Evolutionary conservation across 192 early-diverging fungal genomes (phyloP), one percentile per base, ranked within the genome.

Genomic region (Podila verticillata): DNA sequence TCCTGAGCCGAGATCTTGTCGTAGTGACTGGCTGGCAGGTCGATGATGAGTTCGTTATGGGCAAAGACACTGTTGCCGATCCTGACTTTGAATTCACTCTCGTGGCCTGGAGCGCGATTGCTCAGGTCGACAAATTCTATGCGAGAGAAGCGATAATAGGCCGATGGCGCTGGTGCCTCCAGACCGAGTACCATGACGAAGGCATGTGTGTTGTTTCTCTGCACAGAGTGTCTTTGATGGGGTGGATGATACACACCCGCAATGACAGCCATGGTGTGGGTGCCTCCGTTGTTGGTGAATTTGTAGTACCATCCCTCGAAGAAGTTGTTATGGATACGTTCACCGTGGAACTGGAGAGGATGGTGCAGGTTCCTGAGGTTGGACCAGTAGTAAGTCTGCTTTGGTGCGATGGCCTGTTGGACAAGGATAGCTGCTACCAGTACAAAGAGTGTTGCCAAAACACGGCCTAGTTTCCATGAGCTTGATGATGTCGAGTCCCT

Each of bases 261-360:
- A 64, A 87, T 86, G 56, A 87, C 34, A 26, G 83, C 73, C 48
- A 87, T 63, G 10, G 82, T 68, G 13, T 32, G 26, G 29, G 60
- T 32, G 12, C 48, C 59, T 34, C 65, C 65, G 22, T 36, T 57
- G 20, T 63, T 62, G 8, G 61, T 39, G 57, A 72, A 26, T 57
- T 87, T 87, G 62, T 75, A 87, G 61, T 87, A 87, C 85, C 85
- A 87, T 0, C 84, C 84, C 24, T 85, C 83, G 28, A 84, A 84
- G 59, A 75, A 84, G 67, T 72, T 68, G 29, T 70, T 61, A 20
- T 22, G n/a, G 48, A 82, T 75, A 39, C 65, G 17, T 9, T 75
- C 17, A 17, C 83, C 83, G 59, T 84, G 83, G 39, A 82, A 84
- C 17, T 77, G 68, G 17, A 70, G 32, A 6, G 83, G 77, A 7